phyloP scores from a whole-genome alignment of 2,329 filamentous ascomycete genomes.

The Torrubiella hemipterigena region DNA sequence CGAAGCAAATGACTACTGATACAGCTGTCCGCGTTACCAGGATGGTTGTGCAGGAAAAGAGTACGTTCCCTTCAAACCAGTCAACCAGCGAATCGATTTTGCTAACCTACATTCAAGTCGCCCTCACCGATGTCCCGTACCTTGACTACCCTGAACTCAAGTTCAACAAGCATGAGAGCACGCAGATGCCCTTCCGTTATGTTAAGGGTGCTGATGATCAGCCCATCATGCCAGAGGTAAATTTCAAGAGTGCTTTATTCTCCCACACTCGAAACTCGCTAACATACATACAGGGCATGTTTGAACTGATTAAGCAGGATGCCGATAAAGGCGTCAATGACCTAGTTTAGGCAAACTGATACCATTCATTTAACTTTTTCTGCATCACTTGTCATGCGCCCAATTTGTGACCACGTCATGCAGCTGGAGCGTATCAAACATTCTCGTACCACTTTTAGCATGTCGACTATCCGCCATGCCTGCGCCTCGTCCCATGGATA shows the following conservation, averaged over 20 bases:
- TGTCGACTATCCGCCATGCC: too few relatives aligned
- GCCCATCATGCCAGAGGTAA: constrained; percentile 84
- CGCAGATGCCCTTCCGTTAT: constrained; percentile 96
- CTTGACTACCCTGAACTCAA: constrained; percentile 81
- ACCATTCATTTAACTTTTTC: too few relatives aligned
- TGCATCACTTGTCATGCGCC: too few relatives aligned
- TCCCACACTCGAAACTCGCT: neutral
- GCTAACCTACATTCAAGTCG: constrained; percentile 39
- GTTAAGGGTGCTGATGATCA: constrained; percentile 63
- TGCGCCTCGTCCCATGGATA: too few relatives aligned
- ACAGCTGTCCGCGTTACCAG: constrained; percentile 91
- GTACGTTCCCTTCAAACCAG: constrained; percentile 32
- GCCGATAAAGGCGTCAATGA: constrained; percentile 86
- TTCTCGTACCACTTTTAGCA: too few relatives aligned
- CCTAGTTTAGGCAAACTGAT: constrained; percentile 53
- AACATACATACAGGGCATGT: constrained; percentile 59
- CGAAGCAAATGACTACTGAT: constrained; percentile 96
- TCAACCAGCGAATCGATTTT: constrained; percentile 1
- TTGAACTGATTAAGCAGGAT: constrained; percentile 85
- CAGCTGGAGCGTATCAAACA: too few relatives aligned
- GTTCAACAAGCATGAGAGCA: constrained; percentile 85
- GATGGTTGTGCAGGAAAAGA: constrained; percentile 72
- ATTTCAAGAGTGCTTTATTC: constrained; percentile 12
- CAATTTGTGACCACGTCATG: too few relatives aligned
- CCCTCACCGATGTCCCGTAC: constrained; percentile 69